Evolutionary conservation across 169 alveolate species (phyloP), one percentile per base, ranked within the genome.

Genomic region (Toxoplasma gondii): DNA sequence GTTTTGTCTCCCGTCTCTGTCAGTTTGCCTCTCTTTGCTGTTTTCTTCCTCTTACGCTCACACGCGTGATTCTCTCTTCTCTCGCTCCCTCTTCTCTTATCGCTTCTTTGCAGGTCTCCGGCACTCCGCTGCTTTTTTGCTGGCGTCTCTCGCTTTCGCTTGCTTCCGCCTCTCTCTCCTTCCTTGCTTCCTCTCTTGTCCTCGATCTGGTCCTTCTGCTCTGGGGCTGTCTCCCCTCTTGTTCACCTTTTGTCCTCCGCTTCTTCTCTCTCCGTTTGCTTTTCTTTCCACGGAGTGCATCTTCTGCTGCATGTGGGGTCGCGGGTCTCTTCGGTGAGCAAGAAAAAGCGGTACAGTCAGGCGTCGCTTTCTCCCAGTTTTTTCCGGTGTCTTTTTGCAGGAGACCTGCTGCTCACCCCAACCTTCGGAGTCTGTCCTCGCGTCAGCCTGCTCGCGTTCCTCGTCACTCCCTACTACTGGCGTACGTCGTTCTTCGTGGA

Each of bases 401-500:
- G 95, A 24, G 95, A 93, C 43, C 88, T 93, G 2, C 29, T 93
- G 19, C 67, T 93, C 29, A 69, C 93, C 34, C 88, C 93, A 16
- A 16, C 95, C 5, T 38, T 53, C 38, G 90, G 91, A 44, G 81
- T 45, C 54, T 53, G 91, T 29, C 45, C 43, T 31, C 24, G 29
- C 78, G 93, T 74, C 45, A 38, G 78, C n/a, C 91, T 93, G 17
- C 91, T 93, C 54, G 93, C 93, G 0, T 93, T 93, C 80, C 82
- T 86, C 78, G 93, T 88, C 39, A 88, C 84, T 49, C 93, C 93
- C 93, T 93, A 88, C 93, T 93, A 27, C 88, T 93, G 95, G 93
- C 91, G 95, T 92, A 92, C 5, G 94, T 9, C 38, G 1, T 49
- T 41, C 49, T 49, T 12, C 12, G 58, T 49, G 22, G 58, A 49